Percentiles rank a stretch among this genome's conserved stretches.
These are phyloP conservation scores for Amyloporia xantha DNA, from an alignment of 768 basidiomycete species.

Conservation along the genomic window DNA sequence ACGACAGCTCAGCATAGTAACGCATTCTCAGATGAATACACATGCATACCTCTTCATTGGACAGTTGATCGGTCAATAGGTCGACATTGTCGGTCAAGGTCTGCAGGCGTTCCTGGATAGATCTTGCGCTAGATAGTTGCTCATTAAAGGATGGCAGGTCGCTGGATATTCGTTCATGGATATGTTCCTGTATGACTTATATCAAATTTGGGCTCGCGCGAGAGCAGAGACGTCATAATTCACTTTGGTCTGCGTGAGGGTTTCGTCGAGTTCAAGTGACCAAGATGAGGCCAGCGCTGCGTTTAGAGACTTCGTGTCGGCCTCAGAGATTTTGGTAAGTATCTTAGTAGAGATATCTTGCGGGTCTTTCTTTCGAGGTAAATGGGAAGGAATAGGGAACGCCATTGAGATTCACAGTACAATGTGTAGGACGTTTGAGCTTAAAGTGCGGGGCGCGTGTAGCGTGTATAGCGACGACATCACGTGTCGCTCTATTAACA, in stretches of 20 bases:
- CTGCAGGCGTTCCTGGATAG: constrained; percentile 53
- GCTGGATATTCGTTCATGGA: constrained; percentile 66
- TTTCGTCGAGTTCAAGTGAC: constrained; percentile 65
- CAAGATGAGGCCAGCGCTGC: constrained; percentile 60
- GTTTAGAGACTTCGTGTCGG: constrained; percentile 49
- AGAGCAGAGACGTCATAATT: constrained; percentile 7
- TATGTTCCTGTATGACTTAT: constrained; percentile 40
- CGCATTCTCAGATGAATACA: background rate
- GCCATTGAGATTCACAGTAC: too few species aligned
- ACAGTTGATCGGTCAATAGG: constrained; percentile 41
- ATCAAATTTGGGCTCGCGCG: background rate
- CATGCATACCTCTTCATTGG: constrained; percentile 49
- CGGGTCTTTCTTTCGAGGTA: constrained; percentile 54
- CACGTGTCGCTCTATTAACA: too few species aligned
- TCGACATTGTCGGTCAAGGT: constrained; percentile 49
- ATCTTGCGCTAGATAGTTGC: constrained; percentile 56
- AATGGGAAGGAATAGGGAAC: constrained; percentile 64
- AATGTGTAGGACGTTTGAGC: too few species aligned
- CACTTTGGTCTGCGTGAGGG: constrained; percentile 70
- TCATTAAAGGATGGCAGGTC: constrained; percentile 58
- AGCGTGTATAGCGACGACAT: too few species aligned
- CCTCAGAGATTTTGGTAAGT: constrained; percentile 61
- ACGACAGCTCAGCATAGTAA: background rate
- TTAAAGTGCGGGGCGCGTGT: too few species aligned
- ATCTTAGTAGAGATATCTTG: constrained; percentile 68